phyloP scores from a whole-genome alignment of 1,284 basidiomycete species.

The Malassezia nana region DNA sequence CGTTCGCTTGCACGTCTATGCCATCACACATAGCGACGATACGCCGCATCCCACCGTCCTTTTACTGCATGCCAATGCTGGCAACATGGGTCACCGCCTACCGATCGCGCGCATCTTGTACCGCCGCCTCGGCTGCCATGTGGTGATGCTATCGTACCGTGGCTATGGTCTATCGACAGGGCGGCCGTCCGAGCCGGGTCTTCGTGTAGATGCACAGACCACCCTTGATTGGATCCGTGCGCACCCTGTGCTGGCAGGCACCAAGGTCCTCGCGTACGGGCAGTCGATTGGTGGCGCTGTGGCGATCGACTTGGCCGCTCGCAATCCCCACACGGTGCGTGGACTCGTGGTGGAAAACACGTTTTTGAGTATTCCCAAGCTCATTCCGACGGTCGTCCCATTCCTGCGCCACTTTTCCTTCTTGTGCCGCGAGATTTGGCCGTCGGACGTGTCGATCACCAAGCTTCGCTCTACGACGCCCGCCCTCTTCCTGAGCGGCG shows the following conservation, averaged over 20 bases:
- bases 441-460: conserved; percentile 63
- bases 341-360: conserved; percentile 8
- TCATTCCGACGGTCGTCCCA: conserved; percentile 64
- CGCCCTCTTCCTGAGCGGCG: conserved; percentile 73
- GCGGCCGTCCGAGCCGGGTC: conserved; percentile 68
- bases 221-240: conserved; percentile 65
- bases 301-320: conserved; percentile 71
- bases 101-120: conserved; percentile 80
- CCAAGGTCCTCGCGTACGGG: conserved; percentile 61
- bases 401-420: conserved; percentile 66
- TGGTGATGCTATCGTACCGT: conserved; percentile 76
- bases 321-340: conserved; percentile 57
- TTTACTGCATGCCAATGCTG: conserved; percentile 45
- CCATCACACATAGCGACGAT: conserved; percentile 31
- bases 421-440: conserved; percentile 79
- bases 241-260: conserved; percentile 58
- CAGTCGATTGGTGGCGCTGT: conserved; percentile 97
- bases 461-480: conserved; percentile 63
- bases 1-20: conserved; percentile 30
- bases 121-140: conserved; percentile 71
- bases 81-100: conserved; percentile 62
- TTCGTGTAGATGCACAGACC: conserved; percentile 62
- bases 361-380: conserved; percentile 39
- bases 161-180: conserved; percentile 81
- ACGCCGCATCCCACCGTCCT: conserved; percentile 32